These are phyloP conservation scores for Gaillardinia entomophila DNA, from an alignment of 805 yeast genomes.

Conservation along the genomic window DNA sequence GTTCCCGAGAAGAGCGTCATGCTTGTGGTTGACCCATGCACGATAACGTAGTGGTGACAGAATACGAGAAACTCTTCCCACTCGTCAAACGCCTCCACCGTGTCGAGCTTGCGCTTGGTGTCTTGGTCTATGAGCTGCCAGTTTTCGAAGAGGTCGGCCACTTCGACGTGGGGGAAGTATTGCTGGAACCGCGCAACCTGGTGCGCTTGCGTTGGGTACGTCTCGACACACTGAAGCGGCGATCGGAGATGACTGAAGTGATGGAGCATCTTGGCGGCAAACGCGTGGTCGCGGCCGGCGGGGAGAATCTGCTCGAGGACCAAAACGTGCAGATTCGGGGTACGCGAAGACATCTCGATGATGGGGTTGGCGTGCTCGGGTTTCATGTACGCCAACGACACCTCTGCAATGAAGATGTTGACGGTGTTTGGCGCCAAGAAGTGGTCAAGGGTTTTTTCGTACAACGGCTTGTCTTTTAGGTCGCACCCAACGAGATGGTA, in stretches of 20 bases:
- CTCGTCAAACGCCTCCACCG: constrained; percentile 72
- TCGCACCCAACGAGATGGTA: constrained; percentile 67
- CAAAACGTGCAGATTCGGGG: constrained; percentile 53
- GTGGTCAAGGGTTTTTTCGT: constrained; percentile 20
- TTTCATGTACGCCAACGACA: constrained; percentile 75
- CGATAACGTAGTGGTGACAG: constrained; percentile 66
- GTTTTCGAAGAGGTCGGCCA: constrained; percentile 48
- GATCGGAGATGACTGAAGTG: constrained; percentile 65
- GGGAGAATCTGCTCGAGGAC: constrained; percentile 72
- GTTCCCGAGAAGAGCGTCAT: constrained; percentile 8
- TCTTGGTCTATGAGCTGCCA: constrained; percentile 48
- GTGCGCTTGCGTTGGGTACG: constrained; percentile 45
- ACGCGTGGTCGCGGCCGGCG: constrained; percentile 55
- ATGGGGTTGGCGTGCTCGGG: constrained; percentile 61
- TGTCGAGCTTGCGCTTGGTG: constrained; percentile 34
- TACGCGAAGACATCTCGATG: constrained; percentile 41
- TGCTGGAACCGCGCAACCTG: constrained; percentile 47
- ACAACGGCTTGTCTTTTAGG: constrained; percentile 42
- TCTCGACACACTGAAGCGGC: constrained; percentile 59
- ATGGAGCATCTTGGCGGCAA: constrained; percentile 66
- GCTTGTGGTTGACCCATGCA: constrained; percentile 64
- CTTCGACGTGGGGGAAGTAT: constrained; percentile 47
- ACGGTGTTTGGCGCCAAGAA: constrained; percentile 25
- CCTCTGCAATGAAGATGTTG: constrained; percentile 72
- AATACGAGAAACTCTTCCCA: constrained; percentile 76